Evolutionary conservation across 306 rosid species (phyloP), one percentile per base, ranked within the genome.

Genomic region (Pterocarpus macrocarpus): DNA sequence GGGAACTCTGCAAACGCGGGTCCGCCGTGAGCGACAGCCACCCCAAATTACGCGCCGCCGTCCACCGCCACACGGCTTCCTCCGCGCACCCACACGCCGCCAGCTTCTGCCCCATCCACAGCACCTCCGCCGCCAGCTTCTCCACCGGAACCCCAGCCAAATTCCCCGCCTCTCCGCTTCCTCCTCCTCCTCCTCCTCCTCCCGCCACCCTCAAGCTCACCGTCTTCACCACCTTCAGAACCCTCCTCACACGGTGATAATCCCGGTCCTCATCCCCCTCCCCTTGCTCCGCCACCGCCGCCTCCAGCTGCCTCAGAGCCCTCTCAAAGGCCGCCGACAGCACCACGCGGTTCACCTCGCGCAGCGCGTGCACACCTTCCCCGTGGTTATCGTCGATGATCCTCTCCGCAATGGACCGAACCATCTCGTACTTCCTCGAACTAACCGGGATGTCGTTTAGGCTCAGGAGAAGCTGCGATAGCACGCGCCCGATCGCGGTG

Each of bases 21-120:
- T 94, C 91, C 32, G 94, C 90, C 16, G 90, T 45, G 22, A 94
- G 70, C 45, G 90, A 82, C 6, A 92, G 88, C 80, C 75, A 57
- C 3, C 94, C 91, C 89, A 94, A 83, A 59, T 84, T 78, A 14
- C 75, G 38, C 1, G 97, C 94, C 5, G 81, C 77, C 50, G 92
- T 91, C 95, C 94, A 90, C 64, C 75, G 75, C 50, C 64, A 1
- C 45, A 89, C 71, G 9, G 89, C 89, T 65, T 90, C 97, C 5
- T 83, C 84, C 0, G 47, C 65, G 7, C 50, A 87, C 0, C 92
- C 97, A 72, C 95, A 92, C n/a, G 80, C 83, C 47, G 69, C 86
- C 90, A 92, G 58, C 79, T 89, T 94, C 86, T 81, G 71, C 38
- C 86, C 90, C 87, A 94, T n/a, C 98, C 98, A 94, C 6, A 89